phyloP scores from a whole-genome alignment of 352 stramenopile genomes.

The Phytophthora cryptogea region DNA sequence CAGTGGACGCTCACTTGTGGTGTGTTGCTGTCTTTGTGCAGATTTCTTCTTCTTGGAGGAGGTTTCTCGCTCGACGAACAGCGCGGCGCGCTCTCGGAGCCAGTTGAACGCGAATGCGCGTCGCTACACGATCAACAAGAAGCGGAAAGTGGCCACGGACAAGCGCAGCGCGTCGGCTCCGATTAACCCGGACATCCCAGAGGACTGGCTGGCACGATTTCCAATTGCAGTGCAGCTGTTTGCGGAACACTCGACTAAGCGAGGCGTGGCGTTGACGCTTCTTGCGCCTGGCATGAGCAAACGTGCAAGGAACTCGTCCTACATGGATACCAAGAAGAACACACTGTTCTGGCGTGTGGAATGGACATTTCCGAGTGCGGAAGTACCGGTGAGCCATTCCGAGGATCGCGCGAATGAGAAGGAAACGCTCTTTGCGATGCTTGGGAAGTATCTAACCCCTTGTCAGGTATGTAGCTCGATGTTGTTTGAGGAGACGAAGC shows the following conservation, averaged over 20 bases:
- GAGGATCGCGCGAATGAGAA: slow-evolving; percentile 62
- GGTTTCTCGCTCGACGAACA: slow-evolving; percentile 61
- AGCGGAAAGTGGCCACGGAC: slow-evolving; percentile 29
- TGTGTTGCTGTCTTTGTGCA: slow-evolving; percentile 17
- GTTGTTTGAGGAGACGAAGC: background rate
- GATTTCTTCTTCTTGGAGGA: slow-evolving; percentile 84
- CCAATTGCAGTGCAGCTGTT: slow-evolving; percentile 71
- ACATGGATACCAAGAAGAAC: slow-evolving; percentile 67
- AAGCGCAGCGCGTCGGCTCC: slow-evolving; percentile 4
- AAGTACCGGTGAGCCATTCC: slow-evolving; percentile 48
- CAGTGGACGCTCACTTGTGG: background rate
- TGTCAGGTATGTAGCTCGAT: slow-evolving; percentile 44
- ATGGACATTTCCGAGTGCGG: slow-evolving; percentile 64
- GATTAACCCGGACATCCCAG: slow-evolving; percentile 66
- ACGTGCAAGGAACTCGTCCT: slow-evolving; percentile 72
- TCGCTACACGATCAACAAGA: slow-evolving; percentile 38
- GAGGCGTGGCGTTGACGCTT: slow-evolving; percentile 68
- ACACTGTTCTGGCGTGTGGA: slow-evolving; percentile 81
- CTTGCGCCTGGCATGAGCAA: slow-evolving; percentile 86
- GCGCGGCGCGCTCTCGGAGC: slow-evolving; percentile 42
- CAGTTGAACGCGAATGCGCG: slow-evolving; percentile 46
- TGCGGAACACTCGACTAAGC: slow-evolving; percentile 68
- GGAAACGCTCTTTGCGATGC: slow-evolving; percentile 57
- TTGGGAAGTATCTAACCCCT: slow-evolving; percentile 64
- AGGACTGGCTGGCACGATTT: slow-evolving; percentile 78